A percentile compares a stretch with the other conserved stretches of the same genome.
These are phyloP conservation scores for Sporothrix humicola DNA, from an alignment of 2,329 filamentous ascomycete genomes.

Conservation along the genomic window DNA sequence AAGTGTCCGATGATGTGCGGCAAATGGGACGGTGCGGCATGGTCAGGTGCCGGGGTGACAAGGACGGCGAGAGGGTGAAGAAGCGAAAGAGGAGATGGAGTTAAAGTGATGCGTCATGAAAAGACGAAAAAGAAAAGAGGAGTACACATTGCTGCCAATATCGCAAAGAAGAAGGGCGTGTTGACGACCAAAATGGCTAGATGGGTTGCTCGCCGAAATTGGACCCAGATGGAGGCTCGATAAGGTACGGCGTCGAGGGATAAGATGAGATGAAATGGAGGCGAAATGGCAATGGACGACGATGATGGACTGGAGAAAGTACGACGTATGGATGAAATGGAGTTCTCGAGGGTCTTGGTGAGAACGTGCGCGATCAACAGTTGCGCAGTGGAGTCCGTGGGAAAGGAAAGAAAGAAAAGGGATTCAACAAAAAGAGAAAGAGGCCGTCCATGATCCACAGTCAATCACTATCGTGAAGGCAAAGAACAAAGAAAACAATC, in stretches of 20 bases:
- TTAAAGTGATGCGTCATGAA: background rate
- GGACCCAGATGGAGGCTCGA: background rate
- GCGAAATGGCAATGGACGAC: background rate
- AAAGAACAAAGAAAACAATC: too few species aligned
- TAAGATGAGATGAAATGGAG: background rate
- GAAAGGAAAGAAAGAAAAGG: background rate
- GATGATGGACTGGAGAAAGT: background rate
- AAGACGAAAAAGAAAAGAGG: conserved; percentile 16
- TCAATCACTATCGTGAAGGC: too few species aligned
- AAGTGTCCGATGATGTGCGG: conserved; percentile 18
- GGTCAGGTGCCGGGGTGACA: background rate
- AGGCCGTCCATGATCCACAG: background rate
- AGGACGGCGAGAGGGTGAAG: background rate
- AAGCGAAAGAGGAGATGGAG: background rate
- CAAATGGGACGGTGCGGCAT: background rate
- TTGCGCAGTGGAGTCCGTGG: background rate
- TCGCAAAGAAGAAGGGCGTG: background rate
- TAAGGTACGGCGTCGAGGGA: background rate
- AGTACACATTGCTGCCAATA: background rate
- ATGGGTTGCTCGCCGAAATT: conserved; percentile 16
- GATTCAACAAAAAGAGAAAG: conserved; percentile 5
- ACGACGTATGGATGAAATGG: background rate
- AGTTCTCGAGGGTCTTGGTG: background rate
- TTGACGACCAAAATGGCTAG: background rate
- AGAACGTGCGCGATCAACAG: background rate